Percentiles rank a stretch among this genome's conserved stretches.
Evolutionary conservation across 352 stramenopile species (phyloP).

Genomic region (Pythium apleroticum): DNA sequence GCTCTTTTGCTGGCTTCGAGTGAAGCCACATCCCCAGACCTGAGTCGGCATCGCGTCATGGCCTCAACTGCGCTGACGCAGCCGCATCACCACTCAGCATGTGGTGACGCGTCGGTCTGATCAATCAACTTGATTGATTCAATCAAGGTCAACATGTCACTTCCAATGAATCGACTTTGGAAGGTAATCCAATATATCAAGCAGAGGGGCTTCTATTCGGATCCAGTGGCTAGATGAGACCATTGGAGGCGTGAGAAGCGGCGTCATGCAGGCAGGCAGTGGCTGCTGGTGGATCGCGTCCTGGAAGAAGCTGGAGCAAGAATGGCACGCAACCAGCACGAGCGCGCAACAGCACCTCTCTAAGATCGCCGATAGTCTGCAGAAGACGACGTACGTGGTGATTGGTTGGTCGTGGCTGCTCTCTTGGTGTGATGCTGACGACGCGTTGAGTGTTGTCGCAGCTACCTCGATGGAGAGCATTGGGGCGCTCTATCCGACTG

Average conservation of each 20-base stretch:
- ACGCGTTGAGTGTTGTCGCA: slow-evolving; percentile 17
- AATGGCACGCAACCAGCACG: slow-evolving; percentile 53
- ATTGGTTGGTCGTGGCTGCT: neutral
- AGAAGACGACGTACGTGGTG: slow-evolving; percentile 65
- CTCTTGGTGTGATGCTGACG: neutral
- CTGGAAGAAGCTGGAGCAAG: slow-evolving; percentile 61
- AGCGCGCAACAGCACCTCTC: slow-evolving; percentile 60
- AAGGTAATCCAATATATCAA: neutral
- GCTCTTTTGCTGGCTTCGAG: neutral
- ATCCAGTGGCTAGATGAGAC: slow-evolving; percentile 1
- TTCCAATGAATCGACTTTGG: neutral
- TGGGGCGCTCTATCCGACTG: slow-evolving; percentile 60
- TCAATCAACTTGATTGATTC: slow-evolving; percentile 1
- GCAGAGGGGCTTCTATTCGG: neutral
- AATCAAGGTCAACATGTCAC: slow-evolving; percentile 4
- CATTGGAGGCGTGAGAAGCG: neutral
- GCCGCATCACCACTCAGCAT: slow-evolving; percentile 9
- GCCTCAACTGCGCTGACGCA: slow-evolving; percentile 8
- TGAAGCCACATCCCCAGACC: slow-evolving; percentile 19
- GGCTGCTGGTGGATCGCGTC: slow-evolving; percentile 64
- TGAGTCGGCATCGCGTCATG: slow-evolving; percentile 15
- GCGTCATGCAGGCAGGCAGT: slow-evolving; percentile 15
- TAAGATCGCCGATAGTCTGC: slow-evolving; percentile 66
- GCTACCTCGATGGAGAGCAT: slow-evolving; percentile 64
- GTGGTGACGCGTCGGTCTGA: slow-evolving; percentile 14